Base-by-base conservation (phyloP, 1,284 basidiomycete genomes). In the Melampsora americana region DNA sequence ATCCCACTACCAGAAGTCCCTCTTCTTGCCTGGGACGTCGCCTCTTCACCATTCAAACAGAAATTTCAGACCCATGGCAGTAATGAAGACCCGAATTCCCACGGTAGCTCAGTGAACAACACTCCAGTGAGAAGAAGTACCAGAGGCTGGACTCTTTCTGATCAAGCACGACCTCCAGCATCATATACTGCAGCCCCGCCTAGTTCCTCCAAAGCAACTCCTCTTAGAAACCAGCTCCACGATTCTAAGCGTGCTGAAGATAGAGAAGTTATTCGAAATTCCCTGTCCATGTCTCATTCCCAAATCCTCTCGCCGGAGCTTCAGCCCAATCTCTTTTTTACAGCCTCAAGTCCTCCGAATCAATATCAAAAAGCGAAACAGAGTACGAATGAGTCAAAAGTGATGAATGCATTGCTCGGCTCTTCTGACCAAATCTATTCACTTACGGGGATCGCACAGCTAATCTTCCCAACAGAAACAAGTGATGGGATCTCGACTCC, bases 1-100 rank as follows among this genome's bases (percentile, higher is more conserved):
- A 75, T 75, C 35, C 39, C 56, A 9, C 20, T 75, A 23, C 72
- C 72, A 12, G 56, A 50, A 16, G 16, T 75, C 44, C 72, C 72
- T 39, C 50, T 66, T 39, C 48, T 35, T 20, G 66, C 72, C 16
- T 75, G 65, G 53, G 72, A 75, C 48, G 44, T 30, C 26, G n/a
- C 59, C 28, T n/a, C 28, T 44, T 30, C 50, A 12, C 59, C 30
- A n/a, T 44, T 35, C 32, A 44, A 59, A 46, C 39, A 50, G 28
- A 48, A 46, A 26, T 59, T 2, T 18, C 14, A n/a, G 30, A 23
- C 44, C 46, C 44, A 20, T 53, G 35, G 56, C 20, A 3, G 48
- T 32, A 2, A 18, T 68, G 30, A 32, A 32, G 56, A 39, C 4
- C 23, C 28, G 39, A 30, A 50, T 53, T 68, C 5, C 14, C n/a